Evolutionary conservation across 257 asterid genomes (phyloP), one percentile per base, ranked within the genome.

Genomic region (Solanum corneliomulleri): DNA sequence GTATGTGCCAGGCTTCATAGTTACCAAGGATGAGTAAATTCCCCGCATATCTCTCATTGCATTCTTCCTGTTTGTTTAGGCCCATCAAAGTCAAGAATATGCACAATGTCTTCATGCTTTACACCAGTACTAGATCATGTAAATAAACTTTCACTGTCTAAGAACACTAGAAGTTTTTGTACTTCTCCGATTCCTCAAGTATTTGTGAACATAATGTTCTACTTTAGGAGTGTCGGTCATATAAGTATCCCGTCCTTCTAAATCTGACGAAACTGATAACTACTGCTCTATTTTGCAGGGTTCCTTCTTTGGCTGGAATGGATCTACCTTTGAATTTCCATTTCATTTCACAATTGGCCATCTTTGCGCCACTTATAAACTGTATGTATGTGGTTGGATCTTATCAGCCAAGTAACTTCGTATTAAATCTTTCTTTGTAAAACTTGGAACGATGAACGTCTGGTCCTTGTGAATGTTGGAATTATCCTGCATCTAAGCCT

Each of bases 51-150:
- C 78, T 92, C 94, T 94, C 94, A 94, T 93, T 90, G 92, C 94
- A 92, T 86, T 92, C 91, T 94, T 89, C 90, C 92, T 92, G 91
- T 92, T 91, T 92, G 95, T 94, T 92, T 96, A 93, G 98, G 98
- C 95, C 89, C 86, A 89, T 92, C 95, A 90, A 91, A 94, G 91
- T 90, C 98, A 93, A 95, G 98, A 94, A 87, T 82, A 94, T 94
- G 95, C 95, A 92, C 98, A 94, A 69, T 95, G 98, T 92, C 96
- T 95, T 88, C 98, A 95, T 93, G 98, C 98, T 91, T 92, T 94
- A 93, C 98, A 94, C 94, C 98, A 92, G 90, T 84, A 76, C 94
- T 95, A 94, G 92, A 86, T 93, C 96, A 89, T 91, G 95, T 92
- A 92, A 90, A 91, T 89, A 81, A 83, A 88, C 93, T 91, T 90